Evolutionary conservation across 2,329 filamentous ascomycete species (phyloP).

Genomic region (Cladosporium sp.): DNA sequence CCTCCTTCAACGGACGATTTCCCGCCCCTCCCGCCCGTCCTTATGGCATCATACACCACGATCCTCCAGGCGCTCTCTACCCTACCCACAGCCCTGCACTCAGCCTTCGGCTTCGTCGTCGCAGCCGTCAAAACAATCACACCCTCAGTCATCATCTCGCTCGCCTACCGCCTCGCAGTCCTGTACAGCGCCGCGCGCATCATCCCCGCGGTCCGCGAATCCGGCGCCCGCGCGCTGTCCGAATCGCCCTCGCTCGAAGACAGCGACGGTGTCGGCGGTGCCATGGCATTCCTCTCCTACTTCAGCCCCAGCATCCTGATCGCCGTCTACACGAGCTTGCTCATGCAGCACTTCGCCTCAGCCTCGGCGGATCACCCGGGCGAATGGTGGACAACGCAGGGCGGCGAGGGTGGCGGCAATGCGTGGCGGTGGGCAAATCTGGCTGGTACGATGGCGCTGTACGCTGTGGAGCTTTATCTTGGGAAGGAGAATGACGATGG

Average conservation of each 20-base stretch:
- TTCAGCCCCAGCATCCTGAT: constrained; percentile 93
- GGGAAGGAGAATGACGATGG: constrained; percentile 75
- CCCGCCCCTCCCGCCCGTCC: constrained; percentile 90
- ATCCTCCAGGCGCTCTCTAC: constrained; percentile 76
- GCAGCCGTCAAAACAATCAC: constrained; percentile 94
- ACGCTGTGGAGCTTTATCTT: constrained; percentile 83
- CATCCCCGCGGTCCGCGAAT: constrained; percentile 85
- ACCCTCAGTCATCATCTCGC: constrained; percentile 88
- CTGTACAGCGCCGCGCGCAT: constrained; percentile 94
- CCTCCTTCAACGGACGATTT: constrained; percentile 70
- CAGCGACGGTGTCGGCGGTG: constrained; percentile 69
- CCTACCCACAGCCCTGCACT: constrained; percentile 76
- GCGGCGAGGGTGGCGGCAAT: constrained; percentile 75
- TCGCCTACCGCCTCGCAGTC: constrained; percentile 88
- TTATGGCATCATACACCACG: constrained; percentile 97
- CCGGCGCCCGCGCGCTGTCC: constrained; percentile 73
- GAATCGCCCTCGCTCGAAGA: constrained; percentile 84
- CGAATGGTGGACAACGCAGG: constrained; percentile 78
- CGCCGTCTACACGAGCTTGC: constrained; percentile 88
- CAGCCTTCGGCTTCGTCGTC: constrained; percentile 76
- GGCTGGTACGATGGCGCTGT: constrained; percentile 79
- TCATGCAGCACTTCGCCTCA: constrained; percentile 91
- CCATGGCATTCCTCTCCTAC: constrained; percentile 81
- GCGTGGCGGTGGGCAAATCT: constrained; percentile 93
- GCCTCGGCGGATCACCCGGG: constrained; percentile 51